A percentile compares a stretch with the other conserved stretches of the same genome.
Evolutionary conservation across 1,284 basidiomycete species (phyloP).

Genomic region (Fomitiporia mediterranea): DNA sequence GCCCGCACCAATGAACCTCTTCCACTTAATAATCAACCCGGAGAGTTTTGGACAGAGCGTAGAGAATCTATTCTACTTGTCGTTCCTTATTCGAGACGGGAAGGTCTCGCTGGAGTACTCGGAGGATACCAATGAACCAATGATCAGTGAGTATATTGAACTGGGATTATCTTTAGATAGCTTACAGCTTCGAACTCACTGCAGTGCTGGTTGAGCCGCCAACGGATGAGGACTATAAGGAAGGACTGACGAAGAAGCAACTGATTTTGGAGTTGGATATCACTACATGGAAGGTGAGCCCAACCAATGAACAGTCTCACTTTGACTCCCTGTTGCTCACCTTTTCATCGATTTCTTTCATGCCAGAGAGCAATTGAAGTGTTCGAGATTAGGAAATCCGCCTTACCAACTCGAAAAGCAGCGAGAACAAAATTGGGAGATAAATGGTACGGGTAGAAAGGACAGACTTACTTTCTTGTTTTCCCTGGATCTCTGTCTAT

Average conservation of each 20-base stretch:
- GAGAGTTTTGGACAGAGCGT: slow-evolving; percentile 86
- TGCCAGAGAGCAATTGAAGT: slow-evolving; percentile 74
- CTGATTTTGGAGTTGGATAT: slow-evolving; percentile 85
- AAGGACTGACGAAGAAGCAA: slow-evolving; percentile 70
- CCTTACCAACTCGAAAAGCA: slow-evolving; percentile 60
- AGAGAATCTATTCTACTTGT: slow-evolving; percentile 91
- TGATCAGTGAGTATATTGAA: slow-evolving; percentile 64
- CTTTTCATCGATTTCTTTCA: not conserved
- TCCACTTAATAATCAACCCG: slow-evolving; percentile 83
- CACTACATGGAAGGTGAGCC: slow-evolving; percentile 68
- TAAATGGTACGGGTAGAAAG: slow-evolving; percentile 59
- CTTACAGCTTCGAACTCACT: not conserved
- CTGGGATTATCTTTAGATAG: too few species aligned
- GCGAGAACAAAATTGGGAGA: slow-evolving; percentile 50
- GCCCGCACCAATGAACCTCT: slow-evolving; percentile 62
- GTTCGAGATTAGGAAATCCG: slow-evolving; percentile 67
- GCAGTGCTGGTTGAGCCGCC: slow-evolving; percentile 42
- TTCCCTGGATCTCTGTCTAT: not conserved
- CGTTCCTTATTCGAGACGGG: slow-evolving; percentile 85
- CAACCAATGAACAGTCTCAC: not conserved
- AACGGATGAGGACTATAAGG: slow-evolving; percentile 54
- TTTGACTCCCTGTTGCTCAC: too few species aligned
- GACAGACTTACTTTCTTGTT: not conserved
- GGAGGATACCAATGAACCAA: slow-evolving; percentile 58
- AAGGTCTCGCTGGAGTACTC: slow-evolving; percentile 65